Conservation (phyloP, 2,329 filamentous ascomycete genomes). For the Colletotrichum coccodes region DNA sequence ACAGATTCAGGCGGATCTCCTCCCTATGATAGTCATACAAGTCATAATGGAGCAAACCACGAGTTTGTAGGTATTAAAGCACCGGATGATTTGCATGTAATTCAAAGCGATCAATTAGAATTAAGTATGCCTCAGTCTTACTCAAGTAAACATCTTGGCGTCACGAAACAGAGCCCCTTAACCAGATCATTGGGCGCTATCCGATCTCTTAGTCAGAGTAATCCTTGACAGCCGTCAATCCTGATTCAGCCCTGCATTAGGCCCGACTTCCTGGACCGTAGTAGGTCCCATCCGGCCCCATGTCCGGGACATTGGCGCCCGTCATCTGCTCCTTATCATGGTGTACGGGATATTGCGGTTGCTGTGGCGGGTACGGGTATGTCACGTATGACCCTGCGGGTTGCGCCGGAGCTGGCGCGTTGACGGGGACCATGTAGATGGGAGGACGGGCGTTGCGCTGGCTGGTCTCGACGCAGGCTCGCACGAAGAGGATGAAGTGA, state of each 20-base stretch:
- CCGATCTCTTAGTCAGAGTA: background rate
- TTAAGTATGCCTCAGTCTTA: background rate
- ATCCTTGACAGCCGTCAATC: too few relatives aligned
- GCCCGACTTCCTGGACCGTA: background rate
- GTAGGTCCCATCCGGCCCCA: constrained; percentile 7
- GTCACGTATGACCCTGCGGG: constrained; percentile 4
- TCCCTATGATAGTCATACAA: background rate
- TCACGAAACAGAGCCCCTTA: background rate
- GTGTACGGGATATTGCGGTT: background rate
- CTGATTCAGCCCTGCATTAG: background rate
- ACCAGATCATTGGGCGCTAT: background rate
- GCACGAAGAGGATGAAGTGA: constrained; percentile 51
- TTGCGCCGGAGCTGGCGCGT: constrained; percentile 1
- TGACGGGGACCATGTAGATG: constrained; percentile 18
- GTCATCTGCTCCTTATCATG: background rate
- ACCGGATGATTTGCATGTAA: too few relatives aligned
- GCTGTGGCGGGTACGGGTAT: constrained; percentile 1
- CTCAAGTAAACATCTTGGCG: too few relatives aligned
- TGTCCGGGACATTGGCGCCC: background rate
- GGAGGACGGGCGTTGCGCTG: constrained; percentile 38
- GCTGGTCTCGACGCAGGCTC: constrained; percentile 50
- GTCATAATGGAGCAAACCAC: background rate
- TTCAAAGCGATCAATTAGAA: background rate
- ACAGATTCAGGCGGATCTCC: background rate
- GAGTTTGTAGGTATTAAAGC: too few relatives aligned